Percentiles rank a stretch among this genome's conserved stretches.
Conservation (phyloP, 495 filamentous ascomycete genomes). For the Penicillium paxilli region DNA sequence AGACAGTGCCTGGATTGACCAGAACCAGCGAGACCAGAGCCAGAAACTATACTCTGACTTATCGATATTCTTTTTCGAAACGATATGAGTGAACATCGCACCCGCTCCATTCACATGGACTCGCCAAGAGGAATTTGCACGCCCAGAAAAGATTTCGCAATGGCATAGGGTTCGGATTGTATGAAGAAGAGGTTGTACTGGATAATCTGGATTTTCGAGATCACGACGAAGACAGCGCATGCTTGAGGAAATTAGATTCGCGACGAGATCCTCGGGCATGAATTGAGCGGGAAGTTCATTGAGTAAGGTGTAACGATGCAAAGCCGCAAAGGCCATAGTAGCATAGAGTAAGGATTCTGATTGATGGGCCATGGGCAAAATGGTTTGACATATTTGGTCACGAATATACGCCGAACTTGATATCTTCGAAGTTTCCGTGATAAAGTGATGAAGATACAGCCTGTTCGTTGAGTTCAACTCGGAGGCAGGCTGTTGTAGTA, state of each 20-base stretch:
- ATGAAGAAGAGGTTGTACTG: conserved; percentile 11
- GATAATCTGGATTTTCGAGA: conserved; percentile 4
- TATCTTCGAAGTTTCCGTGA: conserved; percentile 13
- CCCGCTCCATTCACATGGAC: conserved; percentile 18
- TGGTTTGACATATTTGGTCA: conserved; percentile 14
- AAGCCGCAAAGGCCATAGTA: conserved; percentile 15
- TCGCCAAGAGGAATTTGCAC: conserved; percentile 13
- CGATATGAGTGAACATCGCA: conserved; percentile 4
- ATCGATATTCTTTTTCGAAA: neutral
- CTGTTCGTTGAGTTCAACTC: neutral
- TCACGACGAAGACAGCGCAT: conserved; percentile 11
- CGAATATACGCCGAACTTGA: conserved; percentile 13
- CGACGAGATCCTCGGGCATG: conserved; percentile 6
- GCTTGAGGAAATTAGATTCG: conserved; percentile 7
- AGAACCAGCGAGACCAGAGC: conserved; percentile 18
- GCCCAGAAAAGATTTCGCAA: conserved; percentile 18
- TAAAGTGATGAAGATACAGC: conserved; percentile 14
- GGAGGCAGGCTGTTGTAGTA: neutral
- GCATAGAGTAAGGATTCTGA: conserved; percentile 15
- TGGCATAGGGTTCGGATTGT: conserved; percentile 17
- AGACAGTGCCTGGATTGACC: conserved; percentile 13
- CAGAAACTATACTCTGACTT: conserved; percentile 7
- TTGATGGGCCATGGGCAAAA: conserved; percentile 13
- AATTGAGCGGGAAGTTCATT: conserved; percentile 8
- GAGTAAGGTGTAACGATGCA: conserved; percentile 13